Percentiles rank a stretch among this genome's conserved stretches.
phyloP scores from a whole-genome alignment of 345 rosid genomes.

The Ricinus communis region DNA sequence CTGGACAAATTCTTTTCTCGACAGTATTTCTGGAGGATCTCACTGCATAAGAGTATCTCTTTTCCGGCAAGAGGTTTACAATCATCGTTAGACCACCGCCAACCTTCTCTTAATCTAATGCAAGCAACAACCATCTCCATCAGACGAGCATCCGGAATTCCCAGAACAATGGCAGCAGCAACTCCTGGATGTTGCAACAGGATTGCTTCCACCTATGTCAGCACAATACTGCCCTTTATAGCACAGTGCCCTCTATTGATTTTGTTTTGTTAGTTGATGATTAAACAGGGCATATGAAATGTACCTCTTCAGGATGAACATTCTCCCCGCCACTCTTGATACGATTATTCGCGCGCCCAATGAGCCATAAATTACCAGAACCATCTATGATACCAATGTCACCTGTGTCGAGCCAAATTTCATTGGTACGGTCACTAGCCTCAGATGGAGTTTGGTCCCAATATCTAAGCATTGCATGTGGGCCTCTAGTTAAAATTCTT shows the following conservation, averaged over 20 bases:
- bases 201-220: constrained; percentile 58
- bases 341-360: constrained; percentile 65
- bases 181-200: constrained; percentile 63
- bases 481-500: constrained; percentile 74
- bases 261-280: background rate
- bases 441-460: constrained; percentile 47
- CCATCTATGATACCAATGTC: constrained; percentile 67
- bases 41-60: constrained; percentile 42
- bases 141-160: constrained; percentile 57
- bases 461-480: constrained; percentile 73
- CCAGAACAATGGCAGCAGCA: constrained; percentile 51
- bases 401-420: constrained; percentile 78
- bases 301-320: constrained; percentile 85
- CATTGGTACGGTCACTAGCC: constrained; percentile 25
- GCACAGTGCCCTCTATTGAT: too few species aligned
- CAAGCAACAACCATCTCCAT: constrained; percentile 79
- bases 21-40: constrained; percentile 48
- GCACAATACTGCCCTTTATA: constrained; percentile 7
- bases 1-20: constrained; percentile 57
- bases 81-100: constrained; percentile 58
- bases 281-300: background rate
- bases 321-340: constrained; percentile 91
- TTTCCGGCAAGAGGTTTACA: constrained; percentile 3
- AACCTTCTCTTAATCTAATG: constrained; percentile 49
- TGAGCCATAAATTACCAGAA: constrained; percentile 69